Evolutionary conservation across 225 moss, liverwort and hornwort species (phyloP).

Genomic region (Takakia lepidozioides): DNA sequence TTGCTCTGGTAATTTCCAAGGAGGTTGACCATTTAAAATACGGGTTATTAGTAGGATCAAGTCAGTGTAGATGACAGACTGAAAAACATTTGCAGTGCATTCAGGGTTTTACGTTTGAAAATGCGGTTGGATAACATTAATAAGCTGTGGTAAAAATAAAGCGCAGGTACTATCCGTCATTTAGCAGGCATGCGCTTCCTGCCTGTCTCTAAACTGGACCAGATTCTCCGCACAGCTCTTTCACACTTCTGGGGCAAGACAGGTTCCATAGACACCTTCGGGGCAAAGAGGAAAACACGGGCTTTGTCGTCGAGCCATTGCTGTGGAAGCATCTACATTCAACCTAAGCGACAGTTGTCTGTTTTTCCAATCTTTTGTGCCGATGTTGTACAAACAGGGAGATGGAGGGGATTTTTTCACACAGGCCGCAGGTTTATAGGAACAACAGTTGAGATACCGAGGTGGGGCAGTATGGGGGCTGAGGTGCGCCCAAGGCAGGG

Average conservation of each 20-base stretch:
- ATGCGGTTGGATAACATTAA: too few species aligned
- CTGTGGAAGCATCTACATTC: constrained; percentile 10
- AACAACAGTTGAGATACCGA: constrained; percentile 20
- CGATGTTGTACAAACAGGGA: constrained; percentile 13
- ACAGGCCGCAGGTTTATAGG: constrained; percentile 19
- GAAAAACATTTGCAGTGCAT: too few species aligned
- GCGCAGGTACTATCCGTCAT: constrained; percentile 16
- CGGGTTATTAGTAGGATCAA: too few species aligned
- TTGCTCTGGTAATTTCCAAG: too few species aligned
- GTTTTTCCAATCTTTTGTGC: constrained; percentile 11
- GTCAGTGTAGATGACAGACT: too few species aligned
- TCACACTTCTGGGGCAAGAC: constrained; percentile 22
- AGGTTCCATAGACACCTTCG: constrained; percentile 13
- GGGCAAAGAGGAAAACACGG: constrained; percentile 9
- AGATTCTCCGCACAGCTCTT: constrained; percentile 27
- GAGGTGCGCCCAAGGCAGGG: constrained; percentile 14
- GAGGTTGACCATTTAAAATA: too few species aligned
- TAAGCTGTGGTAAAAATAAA: too few species aligned
- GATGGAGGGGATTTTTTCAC: constrained; percentile 20
- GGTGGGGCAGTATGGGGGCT: constrained; percentile 4
- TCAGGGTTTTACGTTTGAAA: too few species aligned
- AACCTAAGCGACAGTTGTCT: constrained; percentile 11
- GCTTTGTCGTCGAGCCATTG: background rate
- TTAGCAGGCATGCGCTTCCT: constrained; percentile 55
- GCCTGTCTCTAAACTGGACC: constrained; percentile 38